Evolutionary conservation across 192 early-diverging fungal species (phyloP), one percentile per base, ranked within the genome.

Genomic region (Coemansia sp.): DNA sequence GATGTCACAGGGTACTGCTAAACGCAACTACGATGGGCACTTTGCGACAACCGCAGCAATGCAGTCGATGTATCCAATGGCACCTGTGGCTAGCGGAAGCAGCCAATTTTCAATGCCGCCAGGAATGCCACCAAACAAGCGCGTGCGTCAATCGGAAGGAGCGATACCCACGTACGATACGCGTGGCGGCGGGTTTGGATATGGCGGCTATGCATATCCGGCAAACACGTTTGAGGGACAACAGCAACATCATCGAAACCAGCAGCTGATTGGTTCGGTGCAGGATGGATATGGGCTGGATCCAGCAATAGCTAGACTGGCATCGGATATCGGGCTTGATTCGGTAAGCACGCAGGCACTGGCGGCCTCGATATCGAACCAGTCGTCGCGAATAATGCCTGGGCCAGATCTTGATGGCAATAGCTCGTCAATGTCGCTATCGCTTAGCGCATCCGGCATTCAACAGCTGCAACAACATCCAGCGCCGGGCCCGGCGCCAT

Each of bases 281-380:
- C 21, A 63, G 21, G 41, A 51, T n/a, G 22, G 48, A 2, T 70
- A 65, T 37, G 17, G 37, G 1, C 39, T 79, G 50, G 63, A 66
- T 14, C 48, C 59, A 4, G 56, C 63, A 2, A 70, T 79, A 57
- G 76, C 61, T 0, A 67, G 64, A 3, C 53, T 79, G 21, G 70
- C 71, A 9, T 73, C 76, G 2, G 67, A 67, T 64, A 79, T 79
- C 67, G 71, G 71, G 2, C 45, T 79, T 17, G 68, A 79, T 27
- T 29, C 76, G n/a, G 65, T 60, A 8, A 69, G 60, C 22, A 67
- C 64, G 12, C 76, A 70, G 32, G 68, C 47, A 1, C 17, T 79
- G 23, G 71, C 76, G 2, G 70, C 62, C 4, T 66, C 71, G 2
- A 60, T 79, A 22, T 62, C 76, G 8, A 66, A 61, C 25, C 71